Evolutionary conservation across 2,329 filamentous ascomycete genomes (phyloP).

Genomic region (Xylaria sp.): DNA sequence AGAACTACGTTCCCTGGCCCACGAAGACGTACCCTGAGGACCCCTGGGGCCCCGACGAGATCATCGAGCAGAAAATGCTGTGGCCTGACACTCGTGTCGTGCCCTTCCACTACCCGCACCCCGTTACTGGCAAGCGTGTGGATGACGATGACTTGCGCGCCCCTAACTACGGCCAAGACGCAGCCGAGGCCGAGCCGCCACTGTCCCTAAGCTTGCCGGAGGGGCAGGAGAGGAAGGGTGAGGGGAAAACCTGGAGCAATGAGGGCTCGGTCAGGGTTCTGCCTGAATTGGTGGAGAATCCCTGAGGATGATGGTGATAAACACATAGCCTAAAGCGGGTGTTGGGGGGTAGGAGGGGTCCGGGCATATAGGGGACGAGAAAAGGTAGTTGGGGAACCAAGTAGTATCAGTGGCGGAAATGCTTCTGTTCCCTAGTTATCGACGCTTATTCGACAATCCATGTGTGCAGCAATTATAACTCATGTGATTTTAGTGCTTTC

Average conservation of each 20-base stretch:
- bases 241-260: conserved; percentile 44
- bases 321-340: conserved; percentile 38
- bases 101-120: conserved; percentile 65
- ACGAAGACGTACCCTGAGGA: conserved; percentile 61
- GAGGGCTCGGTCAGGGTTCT: conserved; percentile 53
- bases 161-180: conserved; percentile 57
- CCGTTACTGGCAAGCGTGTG: conserved; percentile 59
- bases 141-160: conserved; percentile 61
- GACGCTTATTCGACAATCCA: neutral
- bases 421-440: neutral
- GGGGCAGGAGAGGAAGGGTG: conserved; percentile 52
- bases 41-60: conserved; percentile 62
- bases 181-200: conserved; percentile 54
- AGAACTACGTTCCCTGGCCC: conserved; percentile 65
- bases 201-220: conserved; percentile 55
- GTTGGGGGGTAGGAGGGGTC: conserved; percentile 19
- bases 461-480: conserved; percentile 5
- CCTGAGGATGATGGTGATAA: conserved; percentile 14
- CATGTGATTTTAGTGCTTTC: neutral
- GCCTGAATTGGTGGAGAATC: conserved; percentile 52
- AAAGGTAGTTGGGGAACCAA: conserved; percentile 29
- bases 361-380: neutral
- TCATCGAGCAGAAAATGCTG: conserved; percentile 64
- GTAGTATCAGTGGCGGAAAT: conserved; percentile 11
- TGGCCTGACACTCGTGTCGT: conserved; percentile 67